Conservation (phyloP, 2,329 filamentous ascomycete species). For the Fusarium papillatum region DNA sequence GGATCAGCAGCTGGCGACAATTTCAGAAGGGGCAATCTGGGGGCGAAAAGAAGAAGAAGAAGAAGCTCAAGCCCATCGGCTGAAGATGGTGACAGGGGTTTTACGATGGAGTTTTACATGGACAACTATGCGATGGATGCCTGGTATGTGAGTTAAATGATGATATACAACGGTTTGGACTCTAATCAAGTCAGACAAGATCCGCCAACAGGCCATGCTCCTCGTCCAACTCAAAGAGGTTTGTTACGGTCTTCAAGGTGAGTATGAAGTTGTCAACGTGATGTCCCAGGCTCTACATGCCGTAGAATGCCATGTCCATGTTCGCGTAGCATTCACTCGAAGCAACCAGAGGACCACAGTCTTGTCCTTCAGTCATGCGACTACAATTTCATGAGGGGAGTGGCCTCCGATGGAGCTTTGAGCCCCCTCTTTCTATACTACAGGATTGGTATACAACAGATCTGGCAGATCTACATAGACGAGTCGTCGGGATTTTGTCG, state of each 20-base stretch:
- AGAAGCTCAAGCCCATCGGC: conserved; percentile 77
- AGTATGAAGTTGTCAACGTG: conserved; percentile 24
- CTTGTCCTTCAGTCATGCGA: conserved; percentile 12
- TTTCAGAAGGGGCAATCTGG: conserved; percentile 83
- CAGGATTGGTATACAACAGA: conserved; percentile 50
- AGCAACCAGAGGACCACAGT: neutral
- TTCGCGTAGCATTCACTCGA: conserved; percentile 18
- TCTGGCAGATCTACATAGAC: conserved; percentile 46
- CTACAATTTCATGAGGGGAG: conserved; percentile 50
- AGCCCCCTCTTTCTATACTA: conserved; percentile 47
- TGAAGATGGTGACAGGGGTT: conserved; percentile 46
- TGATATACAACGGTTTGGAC: conserved; percentile 44
- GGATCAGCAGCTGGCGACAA: conserved; percentile 94
- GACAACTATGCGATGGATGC: conserved; percentile 26
- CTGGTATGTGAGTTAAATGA: conserved; percentile 50
- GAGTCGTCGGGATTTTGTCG: conserved; percentile 38
- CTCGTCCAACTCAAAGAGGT: conserved; percentile 17
- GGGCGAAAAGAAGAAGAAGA: conserved; percentile 77
- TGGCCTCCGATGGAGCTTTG: conserved; percentile 48
- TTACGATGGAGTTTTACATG: conserved; percentile 23
- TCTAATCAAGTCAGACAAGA: conserved; percentile 48
- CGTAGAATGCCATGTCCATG: conserved; percentile 17
- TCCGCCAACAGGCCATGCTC: conserved; percentile 19
- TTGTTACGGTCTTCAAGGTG: conserved; percentile 26
- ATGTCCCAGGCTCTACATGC: conserved; percentile 6